These are phyloP conservation scores for Torulaspora quercuum DNA, from an alignment of 805 yeast species.

Conservation along the genomic window DNA sequence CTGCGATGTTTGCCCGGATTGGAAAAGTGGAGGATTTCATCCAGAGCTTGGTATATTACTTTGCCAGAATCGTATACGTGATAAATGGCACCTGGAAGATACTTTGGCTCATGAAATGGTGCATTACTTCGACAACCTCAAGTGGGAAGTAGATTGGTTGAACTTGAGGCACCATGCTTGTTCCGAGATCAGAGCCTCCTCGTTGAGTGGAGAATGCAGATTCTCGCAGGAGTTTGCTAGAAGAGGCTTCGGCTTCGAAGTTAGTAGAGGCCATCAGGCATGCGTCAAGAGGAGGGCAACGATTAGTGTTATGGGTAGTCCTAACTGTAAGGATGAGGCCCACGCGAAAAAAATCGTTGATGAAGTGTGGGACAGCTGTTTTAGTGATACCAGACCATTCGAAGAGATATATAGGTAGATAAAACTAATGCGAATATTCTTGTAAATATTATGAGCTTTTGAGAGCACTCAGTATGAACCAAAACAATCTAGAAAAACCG, in stretches of 20 bases:
- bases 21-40: conserved; percentile 87
- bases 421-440: background rate
- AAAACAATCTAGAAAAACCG: background rate
- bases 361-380: conserved; percentile 89
- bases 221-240: conserved; percentile 74
- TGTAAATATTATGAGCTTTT: background rate
- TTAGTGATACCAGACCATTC: conserved; percentile 92
- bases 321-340: conserved; percentile 65
- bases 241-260: conserved; percentile 41
- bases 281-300: conserved; percentile 89
- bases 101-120: conserved; percentile 88
- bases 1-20: conserved; percentile 82
- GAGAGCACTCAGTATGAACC: too few relatives aligned
- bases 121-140: conserved; percentile 87
- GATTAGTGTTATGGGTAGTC: conserved; percentile 81
- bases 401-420: conserved; percentile 75
- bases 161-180: conserved; percentile 93
- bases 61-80: conserved; percentile 76
- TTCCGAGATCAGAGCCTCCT: conserved; percentile 90
- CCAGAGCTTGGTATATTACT: conserved; percentile 83
- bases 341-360: conserved; percentile 78
- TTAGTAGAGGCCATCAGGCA: conserved; percentile 80
- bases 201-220: conserved; percentile 92
- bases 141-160: conserved; percentile 82
- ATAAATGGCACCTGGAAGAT: conserved; percentile 82